Conservation (phyloP, 768 basidiomycete genomes). For the Crucibulum laeve region DNA sequence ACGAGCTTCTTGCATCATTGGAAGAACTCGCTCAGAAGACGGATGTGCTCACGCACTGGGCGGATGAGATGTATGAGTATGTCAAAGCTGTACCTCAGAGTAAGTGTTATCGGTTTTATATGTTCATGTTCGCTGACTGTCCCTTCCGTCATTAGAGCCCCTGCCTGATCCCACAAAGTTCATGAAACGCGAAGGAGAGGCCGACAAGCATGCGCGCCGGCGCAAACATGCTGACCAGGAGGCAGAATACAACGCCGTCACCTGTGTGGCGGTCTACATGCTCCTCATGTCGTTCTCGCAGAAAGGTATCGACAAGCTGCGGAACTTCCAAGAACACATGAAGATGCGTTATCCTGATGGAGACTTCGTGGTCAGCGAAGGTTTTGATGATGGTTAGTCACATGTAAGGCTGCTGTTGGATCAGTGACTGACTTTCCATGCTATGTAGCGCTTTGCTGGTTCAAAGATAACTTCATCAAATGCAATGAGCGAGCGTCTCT, state of each 20-base stretch:
- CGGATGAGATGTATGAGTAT: constrained; percentile 89
- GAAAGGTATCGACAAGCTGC: constrained; percentile 83
- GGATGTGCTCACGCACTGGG: constrained; percentile 88
- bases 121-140: background rate
- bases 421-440: constrained; percentile 6
- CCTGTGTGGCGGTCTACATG: constrained; percentile 86
- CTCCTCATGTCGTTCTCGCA: constrained; percentile 90
- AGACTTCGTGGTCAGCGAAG: constrained; percentile 70
- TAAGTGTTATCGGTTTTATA: constrained; percentile 33
- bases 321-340: constrained; percentile 76
- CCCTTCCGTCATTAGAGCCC: constrained; percentile 48
- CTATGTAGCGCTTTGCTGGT: constrained; percentile 76
- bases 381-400: constrained; percentile 69
- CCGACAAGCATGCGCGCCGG: constrained; percentile 62
- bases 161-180: constrained; percentile 80
- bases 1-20: constrained; percentile 70
- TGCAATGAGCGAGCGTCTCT: constrained; percentile 89
- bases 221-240: constrained; percentile 74
- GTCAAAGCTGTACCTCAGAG: constrained; percentile 84
- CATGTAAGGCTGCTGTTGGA: background rate
- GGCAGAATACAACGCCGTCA: constrained; percentile 79
- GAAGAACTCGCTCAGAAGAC: constrained; percentile 97
- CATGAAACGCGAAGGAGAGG: constrained; percentile 62
- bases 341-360: constrained; percentile 77
- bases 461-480: constrained; percentile 90